Conservation (phyloP, 805 yeast genomes). For the Clavispora asparagi region DNA sequence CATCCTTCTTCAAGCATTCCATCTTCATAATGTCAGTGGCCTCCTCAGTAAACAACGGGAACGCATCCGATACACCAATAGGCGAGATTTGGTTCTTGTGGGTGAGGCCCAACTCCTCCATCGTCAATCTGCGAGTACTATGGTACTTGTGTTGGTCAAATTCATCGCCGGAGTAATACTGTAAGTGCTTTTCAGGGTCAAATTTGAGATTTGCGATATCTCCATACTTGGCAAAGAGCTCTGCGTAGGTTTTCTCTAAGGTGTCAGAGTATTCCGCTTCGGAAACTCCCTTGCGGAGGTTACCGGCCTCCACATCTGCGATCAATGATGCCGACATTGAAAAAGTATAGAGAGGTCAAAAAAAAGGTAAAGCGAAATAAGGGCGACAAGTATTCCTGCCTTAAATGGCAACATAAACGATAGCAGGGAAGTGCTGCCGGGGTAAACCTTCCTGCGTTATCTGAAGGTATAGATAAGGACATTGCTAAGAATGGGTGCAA, state of each 20-base stretch:
- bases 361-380: not conserved
- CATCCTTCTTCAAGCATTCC: conserved; percentile 45
- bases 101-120: conserved; percentile 47
- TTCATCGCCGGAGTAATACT: conserved; percentile 20
- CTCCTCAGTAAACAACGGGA: conserved; percentile 57
- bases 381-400: not conserved
- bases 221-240: conserved; percentile 5
- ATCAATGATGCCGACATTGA: conserved; percentile 27
- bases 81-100: conserved; percentile 45
- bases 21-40: conserved; percentile 55
- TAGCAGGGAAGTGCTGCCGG: not conserved
- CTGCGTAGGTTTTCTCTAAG: conserved; percentile 7
- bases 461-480: not conserved
- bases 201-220: conserved; percentile 16
- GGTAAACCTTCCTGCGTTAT: not conserved
- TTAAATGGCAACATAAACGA: not conserved
- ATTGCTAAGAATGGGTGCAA: conserved; percentile 13
- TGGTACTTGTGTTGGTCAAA: conserved; percentile 34
- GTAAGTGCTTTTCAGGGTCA: conserved; percentile 33
- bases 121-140: conserved; percentile 32
- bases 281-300: conserved; percentile 29
- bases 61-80: conserved; percentile 55
- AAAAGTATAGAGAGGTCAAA: not conserved
- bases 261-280: conserved; percentile 22
- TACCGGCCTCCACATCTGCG: conserved; percentile 31